phyloP scores from a whole-genome alignment of 202 grass and related monocot species.

The Panicum hallii region DNA sequence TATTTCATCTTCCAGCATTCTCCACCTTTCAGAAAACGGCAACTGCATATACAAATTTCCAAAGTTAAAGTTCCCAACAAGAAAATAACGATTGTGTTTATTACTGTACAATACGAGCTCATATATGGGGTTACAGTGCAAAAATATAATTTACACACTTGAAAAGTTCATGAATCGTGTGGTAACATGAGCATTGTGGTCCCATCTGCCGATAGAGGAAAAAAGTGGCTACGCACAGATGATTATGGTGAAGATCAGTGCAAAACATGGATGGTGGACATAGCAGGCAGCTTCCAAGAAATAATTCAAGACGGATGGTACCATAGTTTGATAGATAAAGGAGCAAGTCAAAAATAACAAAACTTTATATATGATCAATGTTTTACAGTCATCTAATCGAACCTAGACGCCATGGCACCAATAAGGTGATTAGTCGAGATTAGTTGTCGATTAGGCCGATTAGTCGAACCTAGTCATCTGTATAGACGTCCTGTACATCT shows the following conservation, averaged over 20 bases:
- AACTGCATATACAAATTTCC: conserved; percentile 56
- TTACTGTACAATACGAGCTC: neutral
- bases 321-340: neutral
- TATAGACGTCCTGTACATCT: no score
- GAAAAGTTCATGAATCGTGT: neutral
- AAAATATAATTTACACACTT: neutral
- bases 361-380: neutral
- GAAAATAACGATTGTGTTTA: neutral
- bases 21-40: conserved; percentile 96
- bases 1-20: conserved; percentile 94
- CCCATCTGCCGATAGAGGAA: neutral
- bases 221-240: conserved; percentile 1
- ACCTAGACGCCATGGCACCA: no score
- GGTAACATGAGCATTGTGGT: conserved; percentile 10
- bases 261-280: neutral
- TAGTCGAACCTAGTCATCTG: no score
- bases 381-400: no score
- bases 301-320: conserved; percentile 4
- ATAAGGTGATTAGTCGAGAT: no score
- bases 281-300: neutral
- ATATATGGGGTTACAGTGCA: neutral
- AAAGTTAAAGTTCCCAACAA: conserved; percentile 12
- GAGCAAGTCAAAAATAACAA: neutral
- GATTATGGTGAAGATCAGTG: neutral
- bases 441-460: no score